Evolutionary conservation across 768 basidiomycete species (phyloP), one percentile per base, ranked within the genome.

Genomic region (Phlegmacium glaucopus): DNA sequence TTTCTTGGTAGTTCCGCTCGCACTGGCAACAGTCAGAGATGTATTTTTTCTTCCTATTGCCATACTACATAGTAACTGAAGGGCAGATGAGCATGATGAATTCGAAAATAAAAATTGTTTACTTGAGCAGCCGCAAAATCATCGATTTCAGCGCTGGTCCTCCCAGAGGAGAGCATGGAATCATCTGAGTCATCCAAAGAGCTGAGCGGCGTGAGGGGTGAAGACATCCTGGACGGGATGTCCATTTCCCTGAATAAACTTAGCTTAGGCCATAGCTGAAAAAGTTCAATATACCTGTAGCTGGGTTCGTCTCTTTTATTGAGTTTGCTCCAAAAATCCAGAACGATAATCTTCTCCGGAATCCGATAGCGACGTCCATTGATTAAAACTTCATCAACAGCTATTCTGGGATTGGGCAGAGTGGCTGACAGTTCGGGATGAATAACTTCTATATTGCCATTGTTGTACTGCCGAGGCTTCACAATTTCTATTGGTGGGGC

Each of bases 241-340:
- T 72, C 71, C 45, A 58, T 56, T 13, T 74, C 70, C 54, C 74
- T 75, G 49, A 26, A 39, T 34, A 27, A 15, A 38, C 30, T 45
- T 41, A 48, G 37, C 30, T 44, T 6, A 52, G 18, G 34, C 17
- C 43, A 30, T 8, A 35, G 37, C 45, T 15, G 15, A 22, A 25
- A 37, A 22, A 30, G 26, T 45, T 29, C 28, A 27, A n/a, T 45
- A 55, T 53, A 80, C 82, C 64, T 70, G 22, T 63, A 69, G 39
- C 67, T 53, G 46, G 67, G 67, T 29, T 61, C 66, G 50, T 67
- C 67, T 26, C 59, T 66, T 48, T 75, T 76, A 45, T 70, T 78
- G 48, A 90, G 72, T 64, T 88, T 94, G 47, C 82, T 85, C 94
- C 95, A 98, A 61, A 99, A 99, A 64, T 99, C 95, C 40, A 99